phyloP scores from a whole-genome alignment of 305 asterid species.

The Rubia peregrina region DNA sequence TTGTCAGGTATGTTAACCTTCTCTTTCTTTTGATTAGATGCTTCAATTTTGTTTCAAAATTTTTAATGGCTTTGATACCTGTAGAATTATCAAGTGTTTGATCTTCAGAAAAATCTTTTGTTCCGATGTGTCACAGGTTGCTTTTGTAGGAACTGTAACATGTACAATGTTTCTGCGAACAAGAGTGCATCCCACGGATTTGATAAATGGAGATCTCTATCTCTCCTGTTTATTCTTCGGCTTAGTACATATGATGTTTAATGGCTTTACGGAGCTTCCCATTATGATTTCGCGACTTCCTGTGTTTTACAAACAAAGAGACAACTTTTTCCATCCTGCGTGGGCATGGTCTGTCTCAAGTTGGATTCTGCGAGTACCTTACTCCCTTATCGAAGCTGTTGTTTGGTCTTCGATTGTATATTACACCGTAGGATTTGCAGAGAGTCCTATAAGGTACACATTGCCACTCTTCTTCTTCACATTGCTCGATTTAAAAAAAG shows the following conservation, averaged over 20 bases:
- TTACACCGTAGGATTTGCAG: conserved; percentile 72
- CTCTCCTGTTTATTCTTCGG: conserved; percentile 67
- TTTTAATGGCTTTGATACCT: no score
- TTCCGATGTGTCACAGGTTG: conserved; percentile 44
- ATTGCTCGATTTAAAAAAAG: neutral
- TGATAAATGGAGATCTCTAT: conserved; percentile 57
- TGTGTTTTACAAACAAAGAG: conserved; percentile 85
- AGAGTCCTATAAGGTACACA: conserved; percentile 60
- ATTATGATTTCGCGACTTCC: conserved; percentile 82
- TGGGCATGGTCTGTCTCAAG: conserved; percentile 86
- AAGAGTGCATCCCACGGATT: conserved; percentile 58
- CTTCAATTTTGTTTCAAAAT: no score
- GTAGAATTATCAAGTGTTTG: neutral
- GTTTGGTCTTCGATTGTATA: conserved; percentile 79
- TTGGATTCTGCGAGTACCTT: conserved; percentile 72
- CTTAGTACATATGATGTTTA: conserved; percentile 87
- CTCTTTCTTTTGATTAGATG: no score
- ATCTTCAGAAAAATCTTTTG: neutral
- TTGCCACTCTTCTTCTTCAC: conserved; percentile 15
- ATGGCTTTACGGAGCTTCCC: conserved; percentile 83
- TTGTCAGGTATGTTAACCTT: conserved; percentile 49
- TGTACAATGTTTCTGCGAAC: conserved; percentile 77
- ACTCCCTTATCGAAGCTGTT: conserved; percentile 67
- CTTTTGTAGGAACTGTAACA: conserved; percentile 73
- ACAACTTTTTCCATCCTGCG: conserved; percentile 81